Conservation (phyloP, 148 eudicot species). For the Chenopodium berlandieri region DNA sequence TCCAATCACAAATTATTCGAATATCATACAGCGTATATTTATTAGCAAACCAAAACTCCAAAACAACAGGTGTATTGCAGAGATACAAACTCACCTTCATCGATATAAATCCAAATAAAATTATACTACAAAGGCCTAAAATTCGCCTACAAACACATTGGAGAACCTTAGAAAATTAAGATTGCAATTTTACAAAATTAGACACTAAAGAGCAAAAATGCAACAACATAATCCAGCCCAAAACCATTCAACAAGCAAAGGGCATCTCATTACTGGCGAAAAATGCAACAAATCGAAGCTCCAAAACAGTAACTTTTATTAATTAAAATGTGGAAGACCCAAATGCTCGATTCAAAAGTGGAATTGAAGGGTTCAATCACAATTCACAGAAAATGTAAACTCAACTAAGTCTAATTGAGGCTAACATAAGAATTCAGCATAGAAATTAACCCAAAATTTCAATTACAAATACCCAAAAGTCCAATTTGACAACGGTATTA, state of each 20-base stretch:
- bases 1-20: neutral
- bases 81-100: neutral
- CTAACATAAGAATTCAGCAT: neutral
- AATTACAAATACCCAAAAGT: conserved; percentile 2
- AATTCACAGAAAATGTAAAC: neutral
- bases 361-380: neutral
- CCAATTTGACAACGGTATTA: neutral
- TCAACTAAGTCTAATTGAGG: neutral
- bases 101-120: neutral
- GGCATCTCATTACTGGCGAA: neutral
- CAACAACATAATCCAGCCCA: neutral
- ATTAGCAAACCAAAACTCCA: neutral
- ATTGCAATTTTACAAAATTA: neutral
- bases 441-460: neutral
- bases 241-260: neutral
- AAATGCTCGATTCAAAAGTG: neutral
- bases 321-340: neutral
- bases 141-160: neutral
- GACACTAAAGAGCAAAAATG: neutral
- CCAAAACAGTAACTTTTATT: neutral
- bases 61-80: neutral
- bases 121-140: neutral
- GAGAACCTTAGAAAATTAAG: neutral
- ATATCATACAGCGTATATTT: neutral
- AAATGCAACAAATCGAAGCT: neutral